Evolutionary conservation across 352 stramenopile genomes (phyloP).

Genomic region (Globisporangium recalcitrans): DNA sequence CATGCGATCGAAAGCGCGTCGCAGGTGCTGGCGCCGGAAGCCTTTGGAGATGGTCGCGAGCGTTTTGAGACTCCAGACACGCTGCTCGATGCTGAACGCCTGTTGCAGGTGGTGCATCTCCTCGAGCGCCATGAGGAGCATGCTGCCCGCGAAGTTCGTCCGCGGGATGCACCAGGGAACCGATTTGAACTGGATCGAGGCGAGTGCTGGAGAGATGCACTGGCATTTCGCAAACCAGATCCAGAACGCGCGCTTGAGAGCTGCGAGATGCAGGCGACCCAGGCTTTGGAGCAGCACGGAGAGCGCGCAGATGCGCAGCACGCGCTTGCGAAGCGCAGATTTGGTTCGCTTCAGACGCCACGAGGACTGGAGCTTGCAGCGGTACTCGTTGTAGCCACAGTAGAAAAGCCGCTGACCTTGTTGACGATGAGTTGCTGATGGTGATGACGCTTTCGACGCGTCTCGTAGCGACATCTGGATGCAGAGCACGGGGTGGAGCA

Average conservation of each 20-base stretch:
- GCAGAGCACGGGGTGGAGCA: slow-evolving; percentile 13
- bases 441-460: neutral
- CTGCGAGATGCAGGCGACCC: slow-evolving; percentile 19
- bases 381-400: slow-evolving; percentile 12
- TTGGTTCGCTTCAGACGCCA: slow-evolving; percentile 4
- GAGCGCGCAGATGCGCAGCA: neutral
- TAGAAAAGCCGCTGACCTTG: neutral
- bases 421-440: neutral
- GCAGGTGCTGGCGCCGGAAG: slow-evolving; percentile 8
- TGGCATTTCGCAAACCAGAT: slow-evolving; percentile 38
- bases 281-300: slow-evolving; percentile 23
- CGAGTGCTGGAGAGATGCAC: slow-evolving; percentile 18
- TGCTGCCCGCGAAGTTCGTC: slow-evolving; percentile 18
- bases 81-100: slow-evolving; percentile 7
- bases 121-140: slow-evolving; percentile 27
- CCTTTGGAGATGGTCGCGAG: slow-evolving; percentile 13
- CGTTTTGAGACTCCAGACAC: slow-evolving; percentile 6
- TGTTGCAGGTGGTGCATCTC: slow-evolving; percentile 26
- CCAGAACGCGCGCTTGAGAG: slow-evolving; percentile 36
- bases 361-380: slow-evolving; percentile 3
- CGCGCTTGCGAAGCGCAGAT: neutral
- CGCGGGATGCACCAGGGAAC: slow-evolving; percentile 18
- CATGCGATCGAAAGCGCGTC: slow-evolving; percentile 20
- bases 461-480: slow-evolving; percentile 9
- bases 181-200: slow-evolving; percentile 15